Percentiles rank a stretch among this genome's conserved stretches.
Conservation (phyloP, 1,284 basidiomycete genomes). For the Ceratobasidium sp. region DNA sequence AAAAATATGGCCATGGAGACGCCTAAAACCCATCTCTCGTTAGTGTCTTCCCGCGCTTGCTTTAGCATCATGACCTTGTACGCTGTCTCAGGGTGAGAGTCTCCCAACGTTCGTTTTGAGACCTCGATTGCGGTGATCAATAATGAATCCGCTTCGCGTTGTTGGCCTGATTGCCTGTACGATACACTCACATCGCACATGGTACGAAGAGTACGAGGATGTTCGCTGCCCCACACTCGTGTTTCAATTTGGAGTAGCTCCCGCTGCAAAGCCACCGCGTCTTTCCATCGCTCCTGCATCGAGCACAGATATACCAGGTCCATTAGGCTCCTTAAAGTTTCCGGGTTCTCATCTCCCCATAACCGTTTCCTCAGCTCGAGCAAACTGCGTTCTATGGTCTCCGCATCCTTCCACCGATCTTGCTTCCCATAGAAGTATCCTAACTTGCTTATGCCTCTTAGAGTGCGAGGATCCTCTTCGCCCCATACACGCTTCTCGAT, state of each 20-base stretch:
- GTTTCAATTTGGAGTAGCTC: not conserved
- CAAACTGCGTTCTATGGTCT: not conserved
- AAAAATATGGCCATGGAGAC: no score
- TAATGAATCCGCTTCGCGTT: no score
- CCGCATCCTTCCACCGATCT: slow-evolving; percentile 3
- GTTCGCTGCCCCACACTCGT: not conserved
- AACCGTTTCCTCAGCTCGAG: not conserved
- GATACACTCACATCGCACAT: no score
- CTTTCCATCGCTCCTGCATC: not conserved
- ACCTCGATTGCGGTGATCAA: no score
- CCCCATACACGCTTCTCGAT: not conserved
- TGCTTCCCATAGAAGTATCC: not conserved
- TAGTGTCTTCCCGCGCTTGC: no score
- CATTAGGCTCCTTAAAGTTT: not conserved
- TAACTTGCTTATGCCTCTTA: not conserved
- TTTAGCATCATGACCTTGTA: no score
- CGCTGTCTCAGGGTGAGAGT: no score
- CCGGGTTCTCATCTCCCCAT: not conserved
- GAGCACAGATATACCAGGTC: not conserved
- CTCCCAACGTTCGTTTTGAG: no score
- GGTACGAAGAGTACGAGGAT: not conserved
- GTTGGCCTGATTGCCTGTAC: no score
- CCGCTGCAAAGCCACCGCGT: not conserved
- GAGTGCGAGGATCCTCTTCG: not conserved
- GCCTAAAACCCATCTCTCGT: no score